Percentiles rank a stretch among this genome's conserved stretches.
phyloP scores from a whole-genome alignment of 495 filamentous ascomycete genomes.

The Tuber magnatum region DNA sequence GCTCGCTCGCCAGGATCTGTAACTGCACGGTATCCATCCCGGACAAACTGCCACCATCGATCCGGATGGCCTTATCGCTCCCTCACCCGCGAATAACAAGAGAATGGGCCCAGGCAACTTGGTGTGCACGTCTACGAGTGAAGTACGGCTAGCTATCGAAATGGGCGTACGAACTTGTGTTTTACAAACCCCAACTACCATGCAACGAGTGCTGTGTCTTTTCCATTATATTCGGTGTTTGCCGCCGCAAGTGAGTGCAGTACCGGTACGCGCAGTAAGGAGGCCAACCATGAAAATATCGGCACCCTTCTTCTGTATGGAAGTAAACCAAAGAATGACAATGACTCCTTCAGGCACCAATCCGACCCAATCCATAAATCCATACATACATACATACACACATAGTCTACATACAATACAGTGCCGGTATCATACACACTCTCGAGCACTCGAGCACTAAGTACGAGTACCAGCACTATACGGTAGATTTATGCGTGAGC shows the following conservation, averaged over 20 bases:
- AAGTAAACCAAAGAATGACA: background rate
- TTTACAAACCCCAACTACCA: background rate
- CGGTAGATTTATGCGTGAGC: background rate
- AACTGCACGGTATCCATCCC: background rate
- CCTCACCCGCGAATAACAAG: background rate
- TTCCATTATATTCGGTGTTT: background rate
- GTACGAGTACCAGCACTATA: too few species aligned
- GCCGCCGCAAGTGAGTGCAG: background rate
- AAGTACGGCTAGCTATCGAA: background rate
- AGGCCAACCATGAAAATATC: background rate
- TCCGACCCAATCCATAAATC: background rate
- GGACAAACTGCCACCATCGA: background rate
- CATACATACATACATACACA: background rate
- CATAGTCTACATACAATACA: background rate
- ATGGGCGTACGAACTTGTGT: background rate
- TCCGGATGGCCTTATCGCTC: background rate
- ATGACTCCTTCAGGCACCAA: background rate
- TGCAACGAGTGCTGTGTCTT: background rate
- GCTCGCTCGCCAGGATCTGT: background rate
- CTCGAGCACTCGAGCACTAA: background rate
- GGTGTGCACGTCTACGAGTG: background rate
- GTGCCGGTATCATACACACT: background rate
- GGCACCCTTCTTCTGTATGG: background rate
- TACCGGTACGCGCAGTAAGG: background rate
- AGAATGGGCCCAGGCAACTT: background rate